Conservation (phyloP, 257 asterid genomes). For the Lycium ferocissimum region DNA sequence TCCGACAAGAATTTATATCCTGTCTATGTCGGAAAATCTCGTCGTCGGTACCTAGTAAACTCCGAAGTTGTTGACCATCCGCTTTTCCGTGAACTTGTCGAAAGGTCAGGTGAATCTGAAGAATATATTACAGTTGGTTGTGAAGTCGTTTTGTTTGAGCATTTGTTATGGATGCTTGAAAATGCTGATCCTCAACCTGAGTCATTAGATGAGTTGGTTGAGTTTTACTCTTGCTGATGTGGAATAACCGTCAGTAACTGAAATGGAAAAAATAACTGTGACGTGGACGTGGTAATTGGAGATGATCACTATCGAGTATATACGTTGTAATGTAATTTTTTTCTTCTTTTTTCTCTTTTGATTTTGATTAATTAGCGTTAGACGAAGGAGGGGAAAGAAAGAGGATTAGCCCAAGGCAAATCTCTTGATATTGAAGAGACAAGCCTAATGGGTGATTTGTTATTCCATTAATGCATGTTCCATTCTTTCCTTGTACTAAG, state of each 20-base stretch:
- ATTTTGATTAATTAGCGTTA: conserved; percentile 35
- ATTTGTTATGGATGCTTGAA: conserved; percentile 83
- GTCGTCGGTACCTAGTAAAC: conserved; percentile 78
- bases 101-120: conserved; percentile 40
- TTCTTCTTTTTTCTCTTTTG: not conserved
- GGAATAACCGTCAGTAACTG: conserved; percentile 37
- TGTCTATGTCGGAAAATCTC: conserved; percentile 90
- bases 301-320: conserved; percentile 45
- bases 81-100: conserved; percentile 81
- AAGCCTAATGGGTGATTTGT: conserved; percentile 20
- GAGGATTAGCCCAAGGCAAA: conserved; percentile 13
- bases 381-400: not conserved
- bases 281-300: conserved; percentile 29
- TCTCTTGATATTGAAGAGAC: not conserved
- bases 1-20: conserved; percentile 45
- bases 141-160: conserved; percentile 93
- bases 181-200: conserved; percentile 92
- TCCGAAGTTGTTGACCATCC: conserved; percentile 84
- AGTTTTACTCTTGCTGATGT: conserved; percentile 69
- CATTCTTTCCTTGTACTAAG: conserved; percentile 1
- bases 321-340: conserved; percentile 42
- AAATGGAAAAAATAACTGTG: conserved; percentile 29
- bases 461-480: conserved; percentile 22
- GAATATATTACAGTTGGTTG: conserved; percentile 66
- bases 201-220: conserved; percentile 75